A percentile compares a stretch with the other conserved stretches of the same genome.
phyloP scores from a whole-genome alignment of 2,329 filamentous ascomycete genomes.

The Cordyceps cateniannulata region DNA sequence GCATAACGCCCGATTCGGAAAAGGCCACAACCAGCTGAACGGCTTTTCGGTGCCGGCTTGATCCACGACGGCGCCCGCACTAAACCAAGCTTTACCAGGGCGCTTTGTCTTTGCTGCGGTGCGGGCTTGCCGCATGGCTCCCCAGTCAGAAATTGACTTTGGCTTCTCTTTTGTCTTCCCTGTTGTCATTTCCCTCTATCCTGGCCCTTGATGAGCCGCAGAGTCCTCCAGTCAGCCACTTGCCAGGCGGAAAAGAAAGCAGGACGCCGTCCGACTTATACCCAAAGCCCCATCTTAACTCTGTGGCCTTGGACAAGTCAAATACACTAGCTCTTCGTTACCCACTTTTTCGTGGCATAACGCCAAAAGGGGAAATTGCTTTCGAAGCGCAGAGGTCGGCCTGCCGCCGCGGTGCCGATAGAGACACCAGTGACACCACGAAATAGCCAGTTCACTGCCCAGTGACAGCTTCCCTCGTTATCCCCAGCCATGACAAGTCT shows the following conservation, averaged over 20 bases:
- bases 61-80: background rate
- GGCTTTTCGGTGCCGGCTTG: background rate
- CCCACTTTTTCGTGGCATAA: constrained; percentile 9
- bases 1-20: constrained; percentile 12
- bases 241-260: background rate
- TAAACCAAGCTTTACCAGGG: background rate
- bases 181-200: too few relatives aligned
- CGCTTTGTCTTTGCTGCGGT: too few relatives aligned
- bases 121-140: too few relatives aligned
- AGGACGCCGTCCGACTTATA: background rate
- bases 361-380: constrained; percentile 8
- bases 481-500: too few relatives aligned
- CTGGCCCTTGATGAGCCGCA: too few relatives aligned
- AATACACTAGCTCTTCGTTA: background rate
- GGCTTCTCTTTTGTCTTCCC: too few relatives aligned
- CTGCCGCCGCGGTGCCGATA: background rate
- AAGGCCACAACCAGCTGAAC: background rate
- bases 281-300: too few relatives aligned
- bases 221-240: background rate
- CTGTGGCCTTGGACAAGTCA: background rate
- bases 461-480: background rate
- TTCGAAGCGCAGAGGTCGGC: background rate
- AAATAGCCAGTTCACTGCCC: too few relatives aligned
- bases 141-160: too few relatives aligned
- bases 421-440: background rate